phyloP scores from a whole-genome alignment of 1,284 basidiomycete species.

The Mycena citricolor region DNA sequence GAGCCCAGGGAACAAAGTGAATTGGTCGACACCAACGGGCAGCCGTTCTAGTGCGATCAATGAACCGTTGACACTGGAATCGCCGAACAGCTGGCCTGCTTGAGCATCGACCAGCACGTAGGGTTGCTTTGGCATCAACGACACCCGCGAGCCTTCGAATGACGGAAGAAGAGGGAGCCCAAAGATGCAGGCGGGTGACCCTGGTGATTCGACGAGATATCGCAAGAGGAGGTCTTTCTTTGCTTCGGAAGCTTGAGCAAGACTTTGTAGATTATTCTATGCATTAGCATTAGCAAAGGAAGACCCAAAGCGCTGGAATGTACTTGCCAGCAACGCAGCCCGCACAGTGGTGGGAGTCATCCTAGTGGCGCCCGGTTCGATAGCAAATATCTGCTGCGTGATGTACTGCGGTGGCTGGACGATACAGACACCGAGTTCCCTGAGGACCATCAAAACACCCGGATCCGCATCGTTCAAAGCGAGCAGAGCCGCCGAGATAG shows the following conservation, averaged over 20 bases:
- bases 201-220: constrained; percentile 13
- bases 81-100: constrained; percentile 15
- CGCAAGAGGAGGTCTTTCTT: constrained; percentile 13
- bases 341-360: no score
- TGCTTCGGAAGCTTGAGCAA: constrained; percentile 2
- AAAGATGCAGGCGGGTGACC: constrained; percentile 3
- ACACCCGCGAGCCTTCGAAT: constrained; percentile 5
- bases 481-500: constrained; percentile 12
- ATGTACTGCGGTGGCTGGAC: constrained; percentile 7
- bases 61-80: constrained; percentile 5
- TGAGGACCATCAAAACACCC: constrained; percentile 5
- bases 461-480: constrained; percentile 6
- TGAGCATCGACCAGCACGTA: constrained; percentile 5
- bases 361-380: no score
- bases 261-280: no score
- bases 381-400: no score
- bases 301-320: no score
- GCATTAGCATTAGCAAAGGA: no score
- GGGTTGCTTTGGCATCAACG: not conserved
- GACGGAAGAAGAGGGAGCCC: constrained; percentile 17
- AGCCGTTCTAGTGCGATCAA: constrained; percentile 13
- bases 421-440: constrained; percentile 11
- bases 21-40: not conserved
- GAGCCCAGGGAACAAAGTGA: constrained; percentile 4
- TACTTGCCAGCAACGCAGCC: no score